Base-by-base conservation (phyloP, 306 rosid genomes). In the Ormosia semicastrata region DNA sequence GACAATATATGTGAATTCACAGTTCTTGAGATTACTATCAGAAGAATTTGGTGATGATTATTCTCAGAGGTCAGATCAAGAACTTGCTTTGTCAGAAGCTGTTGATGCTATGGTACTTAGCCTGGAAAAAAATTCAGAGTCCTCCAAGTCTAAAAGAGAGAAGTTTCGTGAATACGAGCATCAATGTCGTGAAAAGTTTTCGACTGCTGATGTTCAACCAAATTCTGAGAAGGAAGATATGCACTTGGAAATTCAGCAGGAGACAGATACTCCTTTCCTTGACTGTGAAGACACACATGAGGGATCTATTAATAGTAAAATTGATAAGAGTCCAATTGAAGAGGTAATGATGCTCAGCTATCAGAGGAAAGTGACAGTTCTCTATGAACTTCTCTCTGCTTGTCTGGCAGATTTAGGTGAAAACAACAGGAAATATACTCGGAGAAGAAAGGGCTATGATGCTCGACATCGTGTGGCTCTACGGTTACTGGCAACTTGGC, bases 401-500 rank as follows among this genome's bases (percentile, higher is more conserved):
- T 93, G 99, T 80, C 85, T 95, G 75, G 92, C 97, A 36, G 94
- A 92, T 84, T 66, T 73, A 64, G 79, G 85, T 65, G 93, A 85
- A 77, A 66, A 76, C 1, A 77, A 87, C 56, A 85, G 73, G 78
- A 91, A 90, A 68, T 75, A 78, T 83, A 71, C 81, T 69, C 92
- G 89, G 32, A 83, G 74, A 79, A 89, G 98, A 87, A 89, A 82
- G 79, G 97, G 95, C 5, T 95, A 91, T 30, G 99, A 95, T 88
- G 94, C 99, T 79, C 92, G 99, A 14, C 94, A 93, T 80, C 93
- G 94, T 54, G 94, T 88, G 73, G 90, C 97, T 58, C 82, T 95
- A 71, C 91, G 94, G 32, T 71, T 91, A 85, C 84, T 95, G 76
- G 91, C 98, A 66, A 91, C 95, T 75, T 95, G 99, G 99, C 89